Base-by-base conservation (phyloP, 225 moss, liverwort and hornwort species). In the Rhytidiadelphus loreus region DNA sequence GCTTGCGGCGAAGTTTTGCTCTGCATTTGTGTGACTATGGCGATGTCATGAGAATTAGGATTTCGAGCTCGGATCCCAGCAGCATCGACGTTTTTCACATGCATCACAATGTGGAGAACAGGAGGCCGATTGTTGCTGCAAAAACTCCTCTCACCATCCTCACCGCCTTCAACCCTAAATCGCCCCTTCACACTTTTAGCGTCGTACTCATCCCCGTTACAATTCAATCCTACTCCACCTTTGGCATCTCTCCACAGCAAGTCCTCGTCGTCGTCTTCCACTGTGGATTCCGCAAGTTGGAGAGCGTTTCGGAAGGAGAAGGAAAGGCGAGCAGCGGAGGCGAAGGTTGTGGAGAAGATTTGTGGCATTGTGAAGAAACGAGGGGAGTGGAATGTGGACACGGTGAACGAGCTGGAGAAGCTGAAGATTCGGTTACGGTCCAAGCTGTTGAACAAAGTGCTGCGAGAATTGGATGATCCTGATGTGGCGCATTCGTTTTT, bases 391-490 rank as follows among this genome's bases (percentile, higher is more conserved):
- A 88, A 83, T 37, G 55, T 24, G 18, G 82, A 70, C n/a, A 92
- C 88, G 35, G 88, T 88, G 83, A 85, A 89, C 60, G 92, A 86
- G 61, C 76, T 94, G 80, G 91, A 91, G 87, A 88, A 88, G 41
- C 85, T 94, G 44, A 87, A 74, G 60, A 87, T 90, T 48, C 90
- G 90, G 46, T 85, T 94, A 77, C 88, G 92, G 29, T 62, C 91
- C 35, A 94, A 90, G 87, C 79, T 92, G 16, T 87, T 94, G 88
- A 92, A 91, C 80, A 92, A 88, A 87, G 88, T 94, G 57, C 79
- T 94, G 39, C 72, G 94, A 68, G 83, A 79, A 87, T 77, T 92
- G 63, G 82, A 89, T 8, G 75, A 91, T 85, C 77, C 92, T 29
- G 85, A 87, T 41, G 55, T 85, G 63, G 93, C 93, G 60, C 64